A percentile compares a stretch with the other conserved stretches of the same genome.
These are phyloP conservation scores for Aegilops speltoides DNA, from an alignment of 176 grass and related monocot genomes.

Conservation along the genomic window DNA sequence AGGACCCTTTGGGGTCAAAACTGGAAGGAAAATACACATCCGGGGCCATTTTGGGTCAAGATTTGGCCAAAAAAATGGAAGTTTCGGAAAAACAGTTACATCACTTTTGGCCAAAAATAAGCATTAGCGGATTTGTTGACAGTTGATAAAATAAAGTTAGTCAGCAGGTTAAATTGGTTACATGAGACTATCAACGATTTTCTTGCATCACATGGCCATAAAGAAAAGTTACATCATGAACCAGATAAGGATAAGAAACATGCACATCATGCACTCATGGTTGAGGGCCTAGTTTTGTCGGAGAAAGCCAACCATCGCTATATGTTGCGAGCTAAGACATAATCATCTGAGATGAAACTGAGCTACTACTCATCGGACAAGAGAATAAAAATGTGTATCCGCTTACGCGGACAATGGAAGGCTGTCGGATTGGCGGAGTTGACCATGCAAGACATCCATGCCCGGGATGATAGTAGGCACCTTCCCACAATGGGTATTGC, in stretches of 20 bases:
- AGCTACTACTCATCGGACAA: background rate
- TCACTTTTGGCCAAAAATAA: background rate
- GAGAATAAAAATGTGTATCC: background rate
- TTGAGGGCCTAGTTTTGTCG: background rate
- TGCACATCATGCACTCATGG: background rate
- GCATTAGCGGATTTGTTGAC: background rate
- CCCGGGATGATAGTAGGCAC: slow-evolving; percentile 79
- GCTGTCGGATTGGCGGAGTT: slow-evolving; percentile 60
- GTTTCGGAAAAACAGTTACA: too few relatives aligned
- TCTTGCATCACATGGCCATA: background rate
- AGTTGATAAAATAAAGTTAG: background rate
- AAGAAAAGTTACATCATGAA: background rate
- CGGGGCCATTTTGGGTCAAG: too few relatives aligned
- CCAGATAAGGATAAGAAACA: too few relatives aligned
- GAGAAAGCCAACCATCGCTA: background rate
- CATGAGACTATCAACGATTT: too few relatives aligned
- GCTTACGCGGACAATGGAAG: too few relatives aligned
- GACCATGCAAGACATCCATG: slow-evolving; percentile 88
- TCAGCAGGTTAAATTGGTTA: background rate
- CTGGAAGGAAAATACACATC: too few relatives aligned
- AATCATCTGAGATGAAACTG: background rate
- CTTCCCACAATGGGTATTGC: slow-evolving; percentile 58
- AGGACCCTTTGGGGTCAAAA: too few relatives aligned
- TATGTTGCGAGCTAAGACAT: background rate
- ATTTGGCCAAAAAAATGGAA: too few relatives aligned